A percentile compares a stretch with the other conserved stretches of the same genome.
Evolutionary conservation across 164 flowering plant genomes (phyloP).

Genomic region (Tinospora cordifolia): DNA sequence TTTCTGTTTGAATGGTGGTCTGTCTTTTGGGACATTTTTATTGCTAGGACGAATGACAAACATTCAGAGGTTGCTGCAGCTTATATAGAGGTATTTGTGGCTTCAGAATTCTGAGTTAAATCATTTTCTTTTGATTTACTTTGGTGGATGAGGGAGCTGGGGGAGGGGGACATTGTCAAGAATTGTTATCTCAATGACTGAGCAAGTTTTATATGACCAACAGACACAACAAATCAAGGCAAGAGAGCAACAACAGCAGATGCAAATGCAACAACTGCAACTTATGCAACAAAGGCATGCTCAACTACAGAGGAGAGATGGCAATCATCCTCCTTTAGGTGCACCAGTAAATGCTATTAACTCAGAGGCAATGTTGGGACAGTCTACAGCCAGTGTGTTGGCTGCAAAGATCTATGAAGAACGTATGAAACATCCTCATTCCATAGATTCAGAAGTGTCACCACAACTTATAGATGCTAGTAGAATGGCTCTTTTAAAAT

Average conservation of each 20-base stretch:
- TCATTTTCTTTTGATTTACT: neutral
- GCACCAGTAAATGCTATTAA: constrained; percentile 50
- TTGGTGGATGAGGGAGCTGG: no score
- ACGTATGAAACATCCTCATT: constrained; percentile 59
- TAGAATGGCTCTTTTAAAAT: constrained; percentile 72
- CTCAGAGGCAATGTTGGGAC: constrained; percentile 66
- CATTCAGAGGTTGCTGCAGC: constrained; percentile 85
- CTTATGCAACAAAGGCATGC: constrained; percentile 66
- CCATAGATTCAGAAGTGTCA: constrained; percentile 65
- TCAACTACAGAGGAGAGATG: constrained; percentile 63
- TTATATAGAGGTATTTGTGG: constrained; percentile 59
- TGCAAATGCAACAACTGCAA: constrained; percentile 79
- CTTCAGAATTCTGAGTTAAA: neutral
- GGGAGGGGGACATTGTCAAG: no score
- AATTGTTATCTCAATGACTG: constrained; percentile 3
- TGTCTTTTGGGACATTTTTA: constrained; percentile 88
- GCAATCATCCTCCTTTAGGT: constrained; percentile 51
- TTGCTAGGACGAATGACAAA: constrained; percentile 77
- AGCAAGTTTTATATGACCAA: neutral
- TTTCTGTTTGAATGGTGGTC: constrained; percentile 98
- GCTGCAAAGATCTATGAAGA: constrained; percentile 79
- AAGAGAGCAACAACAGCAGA: constrained; percentile 60
- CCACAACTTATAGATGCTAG: constrained; percentile 65
- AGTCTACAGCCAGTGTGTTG: constrained; percentile 64
- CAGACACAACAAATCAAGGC: constrained; percentile 64